phyloP scores from a whole-genome alignment of 129 eudicot genomes.

The Ambrosia trifida region DNA sequence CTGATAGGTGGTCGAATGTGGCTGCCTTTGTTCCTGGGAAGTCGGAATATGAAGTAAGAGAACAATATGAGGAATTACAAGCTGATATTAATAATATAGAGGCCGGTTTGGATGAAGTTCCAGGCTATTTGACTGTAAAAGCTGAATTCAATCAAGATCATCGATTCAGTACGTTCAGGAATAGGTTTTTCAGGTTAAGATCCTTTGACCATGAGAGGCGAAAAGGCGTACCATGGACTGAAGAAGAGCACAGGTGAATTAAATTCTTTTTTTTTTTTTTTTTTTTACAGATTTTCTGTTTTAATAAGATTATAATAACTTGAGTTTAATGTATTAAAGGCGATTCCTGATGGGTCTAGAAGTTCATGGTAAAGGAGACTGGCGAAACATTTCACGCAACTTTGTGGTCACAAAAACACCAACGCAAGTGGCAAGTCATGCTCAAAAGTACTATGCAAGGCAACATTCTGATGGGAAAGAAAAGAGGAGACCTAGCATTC shows the following conservation, averaged over 20 bases:
- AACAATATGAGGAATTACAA: conserved; percentile 66
- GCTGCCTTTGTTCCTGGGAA: conserved; percentile 88
- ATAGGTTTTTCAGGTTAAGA: conserved; percentile 49
- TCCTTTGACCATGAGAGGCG: conserved; percentile 74
- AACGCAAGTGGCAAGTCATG: conserved; percentile 96
- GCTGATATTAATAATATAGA: conserved; percentile 83
- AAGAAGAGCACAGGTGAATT: conserved; percentile 89
- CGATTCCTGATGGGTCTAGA: conserved; percentile 75
- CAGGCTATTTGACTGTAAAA: conserved; percentile 55
- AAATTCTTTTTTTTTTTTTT: too few relatives aligned
- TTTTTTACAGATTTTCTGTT: neutral
- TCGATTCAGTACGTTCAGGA: conserved; percentile 42
- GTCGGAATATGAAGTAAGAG: conserved; percentile 71
- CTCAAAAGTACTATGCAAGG: conserved; percentile 80
- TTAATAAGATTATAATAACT: neutral
- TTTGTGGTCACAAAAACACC: conserved; percentile 77
- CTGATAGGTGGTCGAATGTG: conserved; percentile 73
- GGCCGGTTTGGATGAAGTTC: conserved; percentile 72
- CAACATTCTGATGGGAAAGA: conserved; percentile 80
- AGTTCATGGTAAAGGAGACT: conserved; percentile 83
- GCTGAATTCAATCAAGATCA: conserved; percentile 56
- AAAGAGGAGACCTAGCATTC: conserved; percentile 89
- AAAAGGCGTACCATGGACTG: conserved; percentile 97
- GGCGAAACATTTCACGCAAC: conserved; percentile 87
- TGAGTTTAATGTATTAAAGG: conserved; percentile 39